Base-by-base conservation (phyloP, 2,329 filamentous ascomycete genomes). In the Aspergillus caelatus region DNA sequence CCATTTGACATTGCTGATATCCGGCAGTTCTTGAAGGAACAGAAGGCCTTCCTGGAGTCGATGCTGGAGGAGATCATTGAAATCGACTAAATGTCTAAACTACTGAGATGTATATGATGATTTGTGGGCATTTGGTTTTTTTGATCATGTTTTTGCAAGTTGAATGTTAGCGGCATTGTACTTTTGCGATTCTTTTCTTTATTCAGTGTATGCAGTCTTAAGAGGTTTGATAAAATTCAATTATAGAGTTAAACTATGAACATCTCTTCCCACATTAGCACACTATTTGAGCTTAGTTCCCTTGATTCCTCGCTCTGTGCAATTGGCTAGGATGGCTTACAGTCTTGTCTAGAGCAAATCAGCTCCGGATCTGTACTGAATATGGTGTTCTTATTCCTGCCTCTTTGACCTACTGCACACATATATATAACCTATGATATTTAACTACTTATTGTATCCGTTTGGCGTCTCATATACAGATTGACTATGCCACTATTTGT, bases 401-500 rank as follows among this genome's bases (percentile, higher is more conserved):
- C 5, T 36, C 34, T 36, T 3, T 36, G 1, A 7, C 12, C 1
- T 36, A 36, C 34, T 36, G 26, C 26, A 26, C 26, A 26, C 26
- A 4, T 26, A 26, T 26, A 26, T 26, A 26, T 26, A 26, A 4
- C 0, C 34, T 16, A 7, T n/a, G 1, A 8, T 41, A 41, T 9
- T 41, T 9, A 41, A 8, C 4, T 0, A 9, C 16, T 9, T 9
- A 41, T 4, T 10, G 8, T n/a, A n/a, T 4, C 19, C 8, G 8
- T 10, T 2, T 3, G 9, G 1, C 16, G 3, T 41, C 1, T 9
- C 1, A 7, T 10, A 41, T 0, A 3, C 2, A 0, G 2, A 9
- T 9, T n/a, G 14, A 9, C 16, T 41, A 19, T 8, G 3, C 19
- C 19, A 36, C 3, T 5, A 36, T 12, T 0, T 36, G 34, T 16